Evolutionary conservation across 805 yeast genomes (phyloP), one percentile per base, ranked within the genome.

Genomic region (Sugiyamaella boreocaroliniensis): DNA sequence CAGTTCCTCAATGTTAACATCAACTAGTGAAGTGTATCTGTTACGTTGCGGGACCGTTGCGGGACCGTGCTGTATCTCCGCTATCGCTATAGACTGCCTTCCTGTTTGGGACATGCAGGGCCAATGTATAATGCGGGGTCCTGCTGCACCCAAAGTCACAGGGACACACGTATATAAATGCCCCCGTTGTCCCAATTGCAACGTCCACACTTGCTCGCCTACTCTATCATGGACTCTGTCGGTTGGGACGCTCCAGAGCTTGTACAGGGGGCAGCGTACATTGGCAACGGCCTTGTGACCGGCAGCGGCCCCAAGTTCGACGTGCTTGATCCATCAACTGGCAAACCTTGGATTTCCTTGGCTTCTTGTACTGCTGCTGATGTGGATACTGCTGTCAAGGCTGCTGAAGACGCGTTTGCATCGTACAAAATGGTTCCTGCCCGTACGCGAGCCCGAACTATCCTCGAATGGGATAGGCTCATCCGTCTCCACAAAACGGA

Each of bases 291-390:
- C 60, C 88, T 95, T 92, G 66, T 79, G 29, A 60, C 68, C 22
- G 68, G 77, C 5, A 65, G 73, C 14, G 65, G 72, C 7, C 70
- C 72, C n/a, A 66, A 74, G 4, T 89, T 88, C 65, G 70, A 74
- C 2, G 95, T 90, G n/a, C 67, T 69, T 11, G 88, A 92, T 66
- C 97, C 97, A 3, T 93, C 95, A 0, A 74, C 77, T 20, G 53
- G 51, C 4, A 43, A 45, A 32, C 77, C 84, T 11, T 80, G 84
- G 44, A 68, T 76, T 58, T 67, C 76, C 6, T 40, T 52, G 8
- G 12, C n/a, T 8, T 43, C 52, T 20, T 29, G 52, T n/a, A 53
- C 55, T 11, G 57, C 50, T 7, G 50, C 49, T 29, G 64, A 67
- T 10, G 64, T 71, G 2, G 85, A 79, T 46, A 62, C 61, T 29